These are phyloP conservation scores for Tetrapisispora iriomotensis DNA, from an alignment of 805 yeast species.

Conservation along the genomic window DNA sequence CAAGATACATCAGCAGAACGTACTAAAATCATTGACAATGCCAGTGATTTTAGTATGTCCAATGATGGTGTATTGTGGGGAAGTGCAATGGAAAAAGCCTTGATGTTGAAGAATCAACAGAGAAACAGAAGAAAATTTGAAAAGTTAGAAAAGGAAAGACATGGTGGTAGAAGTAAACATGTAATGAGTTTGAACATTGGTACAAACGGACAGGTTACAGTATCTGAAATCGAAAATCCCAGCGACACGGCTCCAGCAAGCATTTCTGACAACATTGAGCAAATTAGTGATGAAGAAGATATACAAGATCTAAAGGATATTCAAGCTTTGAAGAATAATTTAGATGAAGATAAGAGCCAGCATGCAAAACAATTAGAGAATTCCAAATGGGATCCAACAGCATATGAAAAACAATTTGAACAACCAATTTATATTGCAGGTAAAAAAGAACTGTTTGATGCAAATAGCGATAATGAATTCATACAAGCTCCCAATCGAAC, in stretches of 20 bases:
- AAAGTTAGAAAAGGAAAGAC: conserved; percentile 43
- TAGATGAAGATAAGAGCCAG: conserved; percentile 11
- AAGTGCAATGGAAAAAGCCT: conserved; percentile 71
- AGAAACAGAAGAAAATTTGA: conserved; percentile 56
- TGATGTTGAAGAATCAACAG: conserved; percentile 81
- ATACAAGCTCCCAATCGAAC: background rate
- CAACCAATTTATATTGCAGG: conserved; percentile 41
- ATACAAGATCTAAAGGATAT: conserved; percentile 24
- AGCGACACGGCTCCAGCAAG: conserved; percentile 17
- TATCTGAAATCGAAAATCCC: conserved; percentile 39
- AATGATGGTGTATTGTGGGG: conserved; percentile 66
- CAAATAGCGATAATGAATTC: background rate
- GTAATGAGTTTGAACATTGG: conserved; percentile 69
- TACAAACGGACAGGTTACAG: conserved; percentile 65
- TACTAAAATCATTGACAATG: conserved; percentile 86
- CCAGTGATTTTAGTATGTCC: conserved; percentile 61
- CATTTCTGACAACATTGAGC: conserved; percentile 25
- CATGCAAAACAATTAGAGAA: conserved; percentile 22
- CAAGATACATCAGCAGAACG: conserved; percentile 85
- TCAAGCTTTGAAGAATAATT: conserved; percentile 17
- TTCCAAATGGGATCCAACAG: conserved; percentile 51
- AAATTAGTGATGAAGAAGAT: conserved; percentile 33
- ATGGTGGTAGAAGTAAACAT: conserved; percentile 60
- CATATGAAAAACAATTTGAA: conserved; percentile 46
- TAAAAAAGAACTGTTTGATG: too few species aligned